Percentiles rank a stretch among this genome's conserved stretches.
phyloP scores from a whole-genome alignment of 257 asterid genomes.

The Buddleja alternifolia region DNA sequence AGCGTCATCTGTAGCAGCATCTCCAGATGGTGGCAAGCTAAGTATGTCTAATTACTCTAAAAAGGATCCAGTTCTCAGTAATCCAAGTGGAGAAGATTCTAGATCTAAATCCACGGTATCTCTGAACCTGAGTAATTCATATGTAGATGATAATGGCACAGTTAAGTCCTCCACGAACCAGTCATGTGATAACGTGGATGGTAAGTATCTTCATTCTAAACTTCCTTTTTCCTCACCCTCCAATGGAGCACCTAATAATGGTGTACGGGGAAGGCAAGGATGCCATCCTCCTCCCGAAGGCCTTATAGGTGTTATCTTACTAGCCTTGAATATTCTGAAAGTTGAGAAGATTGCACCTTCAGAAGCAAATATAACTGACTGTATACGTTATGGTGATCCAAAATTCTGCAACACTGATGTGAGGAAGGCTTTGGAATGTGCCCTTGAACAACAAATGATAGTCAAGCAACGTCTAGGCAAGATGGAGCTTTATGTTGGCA shows the following conservation, averaged over 20 bases:
- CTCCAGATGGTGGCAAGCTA: conserved; percentile 24
- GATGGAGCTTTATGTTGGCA: conserved; percentile 46
- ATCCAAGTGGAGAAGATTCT: background rate
- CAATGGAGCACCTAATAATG: conserved; percentile 9
- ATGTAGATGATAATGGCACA: background rate
- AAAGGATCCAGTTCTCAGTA: conserved; percentile 9
- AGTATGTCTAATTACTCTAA: conserved; percentile 9
- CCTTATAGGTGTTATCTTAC: conserved; percentile 42
- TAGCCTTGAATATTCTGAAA: conserved; percentile 48
- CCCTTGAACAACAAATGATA: conserved; percentile 45
- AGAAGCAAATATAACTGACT: conserved; percentile 48
- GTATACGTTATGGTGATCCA: conserved; percentile 55
- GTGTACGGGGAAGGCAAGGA: conserved; percentile 30
- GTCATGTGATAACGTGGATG: conserved; percentile 10
- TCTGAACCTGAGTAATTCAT: background rate
- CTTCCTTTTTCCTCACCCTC: conserved; percentile 19
- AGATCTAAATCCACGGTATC: conserved; percentile 13
- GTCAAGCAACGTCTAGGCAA: conserved; percentile 37
- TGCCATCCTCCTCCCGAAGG: conserved; percentile 31
- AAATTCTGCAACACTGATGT: conserved; percentile 43
- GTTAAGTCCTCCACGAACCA: conserved; percentile 4
- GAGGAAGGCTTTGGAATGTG: conserved; percentile 44
- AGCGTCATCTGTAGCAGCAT: background rate
- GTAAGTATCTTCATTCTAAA: conserved; percentile 4
- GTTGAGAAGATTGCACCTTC: conserved; percentile 54